Evolutionary conservation across 306 rosid genomes (phyloP).

Genomic region (Casuarina equisetifolia): DNA sequence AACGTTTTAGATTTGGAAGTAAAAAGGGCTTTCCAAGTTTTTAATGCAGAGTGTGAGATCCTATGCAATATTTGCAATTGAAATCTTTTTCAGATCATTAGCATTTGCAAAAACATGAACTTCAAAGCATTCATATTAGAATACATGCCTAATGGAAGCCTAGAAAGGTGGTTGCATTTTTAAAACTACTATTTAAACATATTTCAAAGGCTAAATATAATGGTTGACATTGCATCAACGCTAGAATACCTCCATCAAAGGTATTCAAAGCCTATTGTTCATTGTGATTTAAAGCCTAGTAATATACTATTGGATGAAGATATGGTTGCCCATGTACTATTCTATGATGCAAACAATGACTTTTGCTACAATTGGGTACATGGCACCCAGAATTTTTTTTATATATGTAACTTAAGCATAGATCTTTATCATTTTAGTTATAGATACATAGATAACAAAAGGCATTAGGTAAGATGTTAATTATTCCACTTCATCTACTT

Average conservation of each 20-base stretch:
- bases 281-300: constrained; percentile 25
- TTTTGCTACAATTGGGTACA: constrained; percentile 28
- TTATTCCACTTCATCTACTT: too few relatives aligned
- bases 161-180: constrained; percentile 32
- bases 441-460: too few relatives aligned
- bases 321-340: constrained; percentile 10
- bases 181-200: constrained; percentile 11
- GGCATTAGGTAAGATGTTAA: too few relatives aligned
- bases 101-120: constrained; percentile 18
- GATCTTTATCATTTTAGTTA: too few relatives aligned
- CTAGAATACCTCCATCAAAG: constrained; percentile 37
- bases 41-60: constrained; percentile 19
- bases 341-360: constrained; percentile 17
- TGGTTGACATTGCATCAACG: constrained; percentile 32
- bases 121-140: constrained; percentile 30
- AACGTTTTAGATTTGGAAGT: constrained; percentile 22
- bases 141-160: constrained; percentile 29
- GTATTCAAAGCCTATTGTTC: constrained; percentile 28
- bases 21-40: constrained; percentile 7
- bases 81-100: constrained; percentile 24
- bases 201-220: constrained; percentile 28
- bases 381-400: constrained; percentile 28
- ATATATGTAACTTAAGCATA: too few relatives aligned
- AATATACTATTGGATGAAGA: background rate
- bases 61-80: constrained; percentile 26